Percentiles rank a stretch among this genome's conserved stretches.
These are phyloP conservation scores for Fistulifera pelliculosa DNA, from an alignment of 108 stramenopile genomes.

Conservation along the genomic window DNA sequence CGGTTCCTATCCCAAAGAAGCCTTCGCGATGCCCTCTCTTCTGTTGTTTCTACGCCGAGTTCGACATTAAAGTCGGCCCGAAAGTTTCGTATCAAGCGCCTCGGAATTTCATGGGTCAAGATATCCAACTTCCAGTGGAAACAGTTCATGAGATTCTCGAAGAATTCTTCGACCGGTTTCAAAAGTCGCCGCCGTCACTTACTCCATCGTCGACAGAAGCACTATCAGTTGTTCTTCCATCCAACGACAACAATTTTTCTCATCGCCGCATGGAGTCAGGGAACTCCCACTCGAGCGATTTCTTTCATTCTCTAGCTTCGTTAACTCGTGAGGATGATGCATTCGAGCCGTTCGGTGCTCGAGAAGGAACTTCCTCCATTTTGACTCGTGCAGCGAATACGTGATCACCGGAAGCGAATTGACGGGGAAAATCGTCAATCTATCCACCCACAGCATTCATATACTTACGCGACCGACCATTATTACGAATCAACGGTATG, in stretches of 20 bases:
- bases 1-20: constrained; percentile 30
- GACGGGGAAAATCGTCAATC: constrained; percentile 62
- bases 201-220: neutral
- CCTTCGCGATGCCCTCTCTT: constrained; percentile 62
- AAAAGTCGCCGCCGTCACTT: neutral
- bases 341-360: neutral
- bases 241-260: neutral
- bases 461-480: constrained; percentile 67
- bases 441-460: constrained; percentile 69
- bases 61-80: constrained; percentile 77
- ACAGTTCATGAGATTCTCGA: constrained; percentile 50
- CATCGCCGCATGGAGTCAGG: constrained; percentile 3
- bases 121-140: constrained; percentile 38
- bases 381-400: constrained; percentile 70
- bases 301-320: neutral
- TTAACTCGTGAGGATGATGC: neutral
- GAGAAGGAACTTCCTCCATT: constrained; percentile 35
- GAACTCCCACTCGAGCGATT: neutral
- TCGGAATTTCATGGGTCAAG: constrained; percentile 57
- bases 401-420: constrained; percentile 79
- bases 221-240: neutral
- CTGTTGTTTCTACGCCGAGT: constrained; percentile 80
- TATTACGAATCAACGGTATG: constrained; percentile 55
- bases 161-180: constrained; percentile 33
- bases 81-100: constrained; percentile 60